Evolutionary conservation across 2,329 filamentous ascomycete genomes (phyloP).

Genomic region (Trichothecium roseum): DNA sequence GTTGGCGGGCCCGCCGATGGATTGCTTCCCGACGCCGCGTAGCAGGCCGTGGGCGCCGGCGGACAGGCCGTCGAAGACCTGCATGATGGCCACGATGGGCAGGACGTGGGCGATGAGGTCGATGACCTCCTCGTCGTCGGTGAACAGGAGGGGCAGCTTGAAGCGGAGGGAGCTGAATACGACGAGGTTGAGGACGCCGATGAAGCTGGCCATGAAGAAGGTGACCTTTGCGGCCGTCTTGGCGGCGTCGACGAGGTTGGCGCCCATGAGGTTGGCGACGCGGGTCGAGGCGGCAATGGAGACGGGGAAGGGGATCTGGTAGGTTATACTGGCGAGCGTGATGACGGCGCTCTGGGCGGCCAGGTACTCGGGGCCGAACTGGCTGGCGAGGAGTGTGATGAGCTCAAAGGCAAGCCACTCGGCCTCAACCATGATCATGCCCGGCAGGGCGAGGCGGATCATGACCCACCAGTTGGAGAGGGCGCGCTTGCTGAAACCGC

Average conservation of each 20-base stretch:
- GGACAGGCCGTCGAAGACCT: conserved; percentile 76
- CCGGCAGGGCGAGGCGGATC: conserved; percentile 79
- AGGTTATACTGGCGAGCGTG: conserved; percentile 69
- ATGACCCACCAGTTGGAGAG: conserved; percentile 69
- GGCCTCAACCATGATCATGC: conserved; percentile 87
- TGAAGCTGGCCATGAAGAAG: conserved; percentile 52
- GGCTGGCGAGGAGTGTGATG: conserved; percentile 70
- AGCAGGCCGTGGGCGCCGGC: conserved; percentile 76
- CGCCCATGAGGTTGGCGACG: conserved; percentile 85
- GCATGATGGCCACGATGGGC: conserved; percentile 77
- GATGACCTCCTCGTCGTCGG: conserved; percentile 61
- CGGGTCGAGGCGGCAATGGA: conserved; percentile 82
- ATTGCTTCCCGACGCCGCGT: conserved; percentile 77
- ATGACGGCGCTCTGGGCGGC: conserved; percentile 82
- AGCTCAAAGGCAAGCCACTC: conserved; percentile 93
- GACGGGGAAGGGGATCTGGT: conserved; percentile 86
- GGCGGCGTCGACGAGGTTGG: conserved; percentile 69
- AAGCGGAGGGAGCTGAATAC: conserved; percentile 59
- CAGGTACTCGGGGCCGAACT: conserved; percentile 67
- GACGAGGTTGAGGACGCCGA: conserved; percentile 72
- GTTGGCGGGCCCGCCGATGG: conserved; percentile 83
- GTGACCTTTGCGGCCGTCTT: conserved; percentile 72
- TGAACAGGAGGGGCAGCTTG: conserved; percentile 69
- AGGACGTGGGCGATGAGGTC: conserved; percentile 58
- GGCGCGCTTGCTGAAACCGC: conserved; percentile 62